Evolutionary conservation across 306 rosid genomes (phyloP).

Genomic region (Parietaria judaica): DNA sequence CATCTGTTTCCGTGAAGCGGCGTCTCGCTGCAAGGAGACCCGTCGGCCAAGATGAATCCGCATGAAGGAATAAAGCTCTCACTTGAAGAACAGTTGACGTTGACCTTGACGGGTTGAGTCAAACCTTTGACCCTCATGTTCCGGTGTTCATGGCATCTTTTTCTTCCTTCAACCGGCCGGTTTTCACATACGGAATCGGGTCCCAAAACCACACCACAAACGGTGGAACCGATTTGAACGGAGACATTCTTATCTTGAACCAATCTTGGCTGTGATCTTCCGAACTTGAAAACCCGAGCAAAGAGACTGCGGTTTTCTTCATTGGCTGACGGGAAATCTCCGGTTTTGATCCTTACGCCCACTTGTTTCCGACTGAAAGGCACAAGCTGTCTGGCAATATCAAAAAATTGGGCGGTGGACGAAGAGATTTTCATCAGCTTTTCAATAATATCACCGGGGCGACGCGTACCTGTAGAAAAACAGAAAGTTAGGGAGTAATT

Average conservation of each 20-base stretch:
- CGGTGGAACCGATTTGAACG: constrained; percentile 24
- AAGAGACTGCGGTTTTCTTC: constrained; percentile 37
- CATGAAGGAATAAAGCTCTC: constrained; percentile 32
- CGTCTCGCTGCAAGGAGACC: constrained; percentile 44
- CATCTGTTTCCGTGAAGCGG: constrained; percentile 66
- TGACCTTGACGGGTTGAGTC: background rate
- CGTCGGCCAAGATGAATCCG: constrained; percentile 55
- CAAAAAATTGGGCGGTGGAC: constrained; percentile 26
- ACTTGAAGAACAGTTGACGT: background rate
- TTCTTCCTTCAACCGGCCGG: constrained; percentile 56
- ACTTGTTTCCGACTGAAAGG: constrained; percentile 53
- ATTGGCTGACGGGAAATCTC: constrained; percentile 26
- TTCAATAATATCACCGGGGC: constrained; percentile 49
- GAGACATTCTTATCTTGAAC: constrained; percentile 23
- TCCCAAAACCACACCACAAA: constrained; percentile 51
- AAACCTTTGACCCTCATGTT: constrained; percentile 47
- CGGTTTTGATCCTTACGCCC: constrained; percentile 56
- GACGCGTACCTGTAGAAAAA: constrained; percentile 4
- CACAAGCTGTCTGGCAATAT: constrained; percentile 33
- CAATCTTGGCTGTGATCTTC: constrained; percentile 51
- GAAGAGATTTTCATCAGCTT: constrained; percentile 48
- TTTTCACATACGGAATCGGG: constrained; percentile 51
- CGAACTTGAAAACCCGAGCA: constrained; percentile 48
- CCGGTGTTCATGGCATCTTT: constrained; percentile 72
- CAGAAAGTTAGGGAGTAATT: no score